Percentiles rank a stretch among this genome's conserved stretches.
Evolutionary conservation across 345 rosid genomes (phyloP).

Genomic region (Physaria fendleri): DNA sequence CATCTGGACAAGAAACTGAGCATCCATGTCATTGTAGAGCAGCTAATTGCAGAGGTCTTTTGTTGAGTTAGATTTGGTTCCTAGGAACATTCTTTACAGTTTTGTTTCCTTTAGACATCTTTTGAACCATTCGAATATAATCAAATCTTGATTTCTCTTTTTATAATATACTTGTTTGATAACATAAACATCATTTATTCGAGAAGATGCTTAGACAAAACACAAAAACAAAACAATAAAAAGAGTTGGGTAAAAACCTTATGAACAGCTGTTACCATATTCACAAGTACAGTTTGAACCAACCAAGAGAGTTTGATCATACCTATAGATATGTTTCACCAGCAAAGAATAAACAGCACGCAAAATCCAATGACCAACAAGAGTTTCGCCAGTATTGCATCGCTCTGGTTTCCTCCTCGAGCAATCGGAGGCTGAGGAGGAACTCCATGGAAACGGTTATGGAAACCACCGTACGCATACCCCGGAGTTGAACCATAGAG

Average conservation of each 20-base stretch:
- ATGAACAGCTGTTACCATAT: constrained; percentile 4
- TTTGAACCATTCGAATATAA: not conserved
- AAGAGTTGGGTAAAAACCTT: not conserved
- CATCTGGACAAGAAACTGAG: constrained; percentile 47
- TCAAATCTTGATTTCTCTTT: constrained; percentile 45
- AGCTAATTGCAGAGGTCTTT: constrained; percentile 57
- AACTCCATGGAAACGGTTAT: constrained; percentile 47
- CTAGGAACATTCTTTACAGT: constrained; percentile 21
- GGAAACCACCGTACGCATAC: constrained; percentile 54
- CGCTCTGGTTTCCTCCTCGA: constrained; percentile 43
- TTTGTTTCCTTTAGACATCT: not conserved
- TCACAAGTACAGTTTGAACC: constrained; percentile 3
- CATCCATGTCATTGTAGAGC: constrained; percentile 67
- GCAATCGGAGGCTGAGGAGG: constrained; percentile 31
- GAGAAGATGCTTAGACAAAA: not conserved
- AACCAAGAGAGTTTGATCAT: not conserved
- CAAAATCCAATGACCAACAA: constrained; percentile 47
- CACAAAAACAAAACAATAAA: not conserved
- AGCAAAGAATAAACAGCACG: constrained; percentile 46
- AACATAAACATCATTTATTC: too few relatives aligned
- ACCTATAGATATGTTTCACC: constrained; percentile 30
- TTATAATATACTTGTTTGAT: too few relatives aligned
- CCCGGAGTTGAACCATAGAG: constrained; percentile 60
- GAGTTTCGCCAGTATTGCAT: constrained; percentile 49
- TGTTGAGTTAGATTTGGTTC: constrained; percentile 39